Conservation (phyloP, 345 rosid genomes). For the Populus tremula region DNA sequence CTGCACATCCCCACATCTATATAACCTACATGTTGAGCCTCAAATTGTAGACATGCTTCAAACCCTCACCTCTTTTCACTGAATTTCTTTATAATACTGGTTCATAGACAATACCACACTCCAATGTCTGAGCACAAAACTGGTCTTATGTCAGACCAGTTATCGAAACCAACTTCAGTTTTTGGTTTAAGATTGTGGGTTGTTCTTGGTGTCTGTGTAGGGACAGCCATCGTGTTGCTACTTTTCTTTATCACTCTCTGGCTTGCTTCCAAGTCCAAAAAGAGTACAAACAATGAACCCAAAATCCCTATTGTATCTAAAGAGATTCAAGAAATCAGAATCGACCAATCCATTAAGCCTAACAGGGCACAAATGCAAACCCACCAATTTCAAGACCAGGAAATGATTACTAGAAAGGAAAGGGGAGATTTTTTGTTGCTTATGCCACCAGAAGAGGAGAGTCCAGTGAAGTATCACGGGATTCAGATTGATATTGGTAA, state of each 20-base stretch:
- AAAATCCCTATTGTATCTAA: conserved; percentile 60
- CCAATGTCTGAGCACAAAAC: conserved; percentile 17
- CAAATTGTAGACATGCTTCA: background rate
- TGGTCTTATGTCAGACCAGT: conserved; percentile 41
- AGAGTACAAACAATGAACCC: conserved; percentile 25
- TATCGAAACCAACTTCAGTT: conserved; percentile 68
- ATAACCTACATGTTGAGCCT: background rate
- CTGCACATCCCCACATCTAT: background rate
- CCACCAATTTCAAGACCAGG: conserved; percentile 29
- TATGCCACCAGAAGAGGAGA: conserved; percentile 45
- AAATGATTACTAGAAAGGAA: conserved; percentile 33
- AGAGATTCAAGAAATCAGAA: conserved; percentile 69
- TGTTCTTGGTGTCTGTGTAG: conserved; percentile 69
- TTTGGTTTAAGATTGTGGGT: conserved; percentile 78
- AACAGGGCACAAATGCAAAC: conserved; percentile 23
- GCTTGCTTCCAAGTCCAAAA: conserved; percentile 58
- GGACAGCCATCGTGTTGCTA: conserved; percentile 70
- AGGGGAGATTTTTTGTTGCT: conserved; percentile 31
- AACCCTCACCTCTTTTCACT: background rate
- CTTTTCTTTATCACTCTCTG: conserved; percentile 84
- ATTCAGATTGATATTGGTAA: conserved; percentile 55
- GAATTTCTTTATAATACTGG: background rate
- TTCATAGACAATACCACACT: background rate
- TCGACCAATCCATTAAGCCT: conserved; percentile 18
- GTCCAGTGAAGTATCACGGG: conserved; percentile 39